Evolutionary conservation across 352 stramenopile genomes (phyloP), one percentile per base, ranked within the genome.

Genomic region (Phytophthora capsici): DNA sequence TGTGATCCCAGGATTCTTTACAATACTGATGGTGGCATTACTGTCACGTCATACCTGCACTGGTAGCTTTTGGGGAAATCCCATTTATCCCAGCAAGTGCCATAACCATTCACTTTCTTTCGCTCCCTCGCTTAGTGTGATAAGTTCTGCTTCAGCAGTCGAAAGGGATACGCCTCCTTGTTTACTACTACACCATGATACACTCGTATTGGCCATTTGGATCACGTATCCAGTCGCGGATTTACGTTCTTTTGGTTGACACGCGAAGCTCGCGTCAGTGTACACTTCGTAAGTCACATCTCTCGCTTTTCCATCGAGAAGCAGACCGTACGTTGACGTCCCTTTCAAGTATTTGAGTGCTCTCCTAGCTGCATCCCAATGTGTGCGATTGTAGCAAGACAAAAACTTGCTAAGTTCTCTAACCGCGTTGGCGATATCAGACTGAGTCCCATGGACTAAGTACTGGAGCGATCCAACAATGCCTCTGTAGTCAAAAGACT

Each of bases 381-480:
- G 63, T 1, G 63, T 77, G n/a, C 17, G 23, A n/a, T 77, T 77
- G 54, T 67, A 77, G 38, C 58, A 77, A 1, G 55, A 70, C n/a
- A 70, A 26, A 48, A 32, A 48, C 41, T 48, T 48, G 20, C 64
- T 74, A 3, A 74, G 38, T 30, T 74, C 64, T 44, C 58, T 59
- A 38, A 73, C 63, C 55, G 38, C 64, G 38, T 77, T 74, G 4
- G 64, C 69, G 52, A 71, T 77, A 34, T 74, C 69, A 8, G 64
- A 59, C 32, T 59, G 38, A 25, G 54, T 73, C 14, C 59, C 64
- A 30, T 43, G 51, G 23, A 73, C 57, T n/a, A 75, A 47, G 40
- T 79, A 76, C 37, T 66, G 38, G 7, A 79, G 61, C 20, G 52
- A 75, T 37, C 61, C 61, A 66, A 57, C 36, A 38, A 48, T 57